These are phyloP conservation scores for Geotrichum phurueaensis DNA, from an alignment of 1,139 yeast species.

Conservation along the genomic window DNA sequence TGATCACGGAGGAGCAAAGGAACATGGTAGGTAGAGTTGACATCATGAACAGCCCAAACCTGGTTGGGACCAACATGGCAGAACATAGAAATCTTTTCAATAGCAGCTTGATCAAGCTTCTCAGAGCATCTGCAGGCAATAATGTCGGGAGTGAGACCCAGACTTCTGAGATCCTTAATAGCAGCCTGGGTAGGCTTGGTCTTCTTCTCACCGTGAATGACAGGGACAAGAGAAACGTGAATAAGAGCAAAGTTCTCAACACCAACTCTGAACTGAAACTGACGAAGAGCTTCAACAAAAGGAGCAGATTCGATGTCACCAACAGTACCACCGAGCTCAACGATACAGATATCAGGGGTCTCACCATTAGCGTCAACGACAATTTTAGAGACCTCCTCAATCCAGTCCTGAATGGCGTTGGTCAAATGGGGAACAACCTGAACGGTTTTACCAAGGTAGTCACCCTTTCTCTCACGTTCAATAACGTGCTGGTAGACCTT, in stretches of 20 bases:
- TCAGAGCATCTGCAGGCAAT: conserved; percentile 96
- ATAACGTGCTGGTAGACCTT: conserved; percentile 91
- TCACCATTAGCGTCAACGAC: conserved; percentile 91
- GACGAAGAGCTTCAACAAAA: conserved; percentile 96
- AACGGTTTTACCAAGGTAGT: conserved; percentile 97
- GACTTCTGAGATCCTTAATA: conserved; percentile 87
- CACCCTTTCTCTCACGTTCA: conserved; percentile 93
- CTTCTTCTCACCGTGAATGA: conserved; percentile 96
- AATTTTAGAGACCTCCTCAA: conserved; percentile 81
- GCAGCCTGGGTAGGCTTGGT: conserved; percentile 99
- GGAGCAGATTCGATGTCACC: conserved; percentile 99
- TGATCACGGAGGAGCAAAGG: conserved; percentile 88
- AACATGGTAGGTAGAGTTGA: conserved; percentile 94
- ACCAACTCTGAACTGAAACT: conserved; percentile 96
- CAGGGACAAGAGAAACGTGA: conserved; percentile 95
- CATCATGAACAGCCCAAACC: conserved; percentile 95
- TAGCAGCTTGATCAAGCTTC: conserved; percentile 72
- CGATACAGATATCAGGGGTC: conserved; percentile 86
- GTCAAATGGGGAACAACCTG: conserved; percentile 98
- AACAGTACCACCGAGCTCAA: conserved; percentile 98
- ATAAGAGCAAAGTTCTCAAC: conserved; percentile 87
- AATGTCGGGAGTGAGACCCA: conserved; percentile 93
- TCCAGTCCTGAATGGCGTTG: conserved; percentile 97
- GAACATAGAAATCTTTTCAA: conserved; percentile 95
- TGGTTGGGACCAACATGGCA: conserved; percentile 98